These are phyloP conservation scores for Lophium mytilinum DNA, from an alignment of 495 filamentous ascomycete species.

Conservation along the genomic window DNA sequence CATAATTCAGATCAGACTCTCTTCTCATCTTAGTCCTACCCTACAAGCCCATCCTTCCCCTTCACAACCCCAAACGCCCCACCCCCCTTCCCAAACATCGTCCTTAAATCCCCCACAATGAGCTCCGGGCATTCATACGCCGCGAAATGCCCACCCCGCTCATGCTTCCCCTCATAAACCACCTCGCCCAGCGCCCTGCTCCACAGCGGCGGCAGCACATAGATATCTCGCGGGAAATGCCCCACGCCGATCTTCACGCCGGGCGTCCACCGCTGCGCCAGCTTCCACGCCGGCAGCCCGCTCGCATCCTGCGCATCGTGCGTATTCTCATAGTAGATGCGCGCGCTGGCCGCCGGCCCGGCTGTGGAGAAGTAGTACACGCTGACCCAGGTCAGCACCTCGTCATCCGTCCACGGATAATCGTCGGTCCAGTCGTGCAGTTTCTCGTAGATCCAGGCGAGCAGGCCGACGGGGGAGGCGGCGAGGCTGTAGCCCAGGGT, in stretches of 20 bases:
- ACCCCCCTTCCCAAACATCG: constrained; percentile 47
- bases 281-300: background rate
- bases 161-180: constrained; percentile 46
- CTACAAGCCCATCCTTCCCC: constrained; percentile 6
- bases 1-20: no score
- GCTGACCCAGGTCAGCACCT: constrained; percentile 46
- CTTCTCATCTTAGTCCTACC: no score
- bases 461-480: constrained; percentile 43
- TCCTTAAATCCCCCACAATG: constrained; percentile 47
- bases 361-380: constrained; percentile 45
- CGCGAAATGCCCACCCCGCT: constrained; percentile 55
- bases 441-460: constrained; percentile 49
- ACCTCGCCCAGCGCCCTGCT: constrained; percentile 41
- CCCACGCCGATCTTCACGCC: constrained; percentile 48
- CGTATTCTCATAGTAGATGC: constrained; percentile 43
- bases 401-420: constrained; percentile 46
- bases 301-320: constrained; percentile 19
- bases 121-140: constrained; percentile 49
- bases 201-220: constrained; percentile 43
- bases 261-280: constrained; percentile 28
- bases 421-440: constrained; percentile 41
- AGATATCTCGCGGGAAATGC: constrained; percentile 46
- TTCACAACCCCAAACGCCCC: constrained; percentile 32
- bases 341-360: constrained; percentile 39
- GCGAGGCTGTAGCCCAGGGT: constrained; percentile 42